Evolutionary conservation across 768 basidiomycete species (phyloP), one percentile per base, ranked within the genome.

Genomic region (Lepiota subincarnata): DNA sequence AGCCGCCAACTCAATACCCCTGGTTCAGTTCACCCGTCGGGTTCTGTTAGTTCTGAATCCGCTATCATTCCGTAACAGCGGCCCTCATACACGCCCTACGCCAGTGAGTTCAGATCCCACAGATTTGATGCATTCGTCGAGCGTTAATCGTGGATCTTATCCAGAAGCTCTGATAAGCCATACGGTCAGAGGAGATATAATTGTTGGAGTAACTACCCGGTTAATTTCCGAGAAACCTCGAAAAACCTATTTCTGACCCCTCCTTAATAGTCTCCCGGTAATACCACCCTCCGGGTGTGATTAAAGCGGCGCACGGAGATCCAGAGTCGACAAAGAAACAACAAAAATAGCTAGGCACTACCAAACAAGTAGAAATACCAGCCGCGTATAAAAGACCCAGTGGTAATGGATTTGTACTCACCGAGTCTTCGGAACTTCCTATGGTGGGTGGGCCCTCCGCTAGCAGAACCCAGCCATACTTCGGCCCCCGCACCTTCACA

Each of bases 351-450:
- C 10, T 7, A 8, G 52, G 24, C 13, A 6, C n/a, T 6, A 38
- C 52, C 52, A 53, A 53, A 53, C 44, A 53, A 53, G 43, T 38
- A 39, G 52, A 45, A 53, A 53, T 31, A 53, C 35, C 8, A 6
- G n/a, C 19, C 19, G 35, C 26, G 46, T 53, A 46, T 38, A 19
- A 44, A 8, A 7, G 10, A 13, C 6, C 26, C 14, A 3, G 24
- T 34, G 12, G 1, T 7, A 31, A 31, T 11, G 8, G 31, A 31
- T 11, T n/a, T n/a, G n/a, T 31, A 31, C 31, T 31, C 7, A 31
- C 31, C 7, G 7, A 3, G 1, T 11, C 31, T 8, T 31, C 31
- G 7, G 31, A 31, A 8, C 31, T 31, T 24, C 31, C 31, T 31
- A 1, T 31, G 31, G 31, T 11, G 6, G 31, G 10, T 11, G 1